Evolutionary conservation across 108 stramenopile genomes (phyloP).

Genomic region (Skeletonema grethae): DNA sequence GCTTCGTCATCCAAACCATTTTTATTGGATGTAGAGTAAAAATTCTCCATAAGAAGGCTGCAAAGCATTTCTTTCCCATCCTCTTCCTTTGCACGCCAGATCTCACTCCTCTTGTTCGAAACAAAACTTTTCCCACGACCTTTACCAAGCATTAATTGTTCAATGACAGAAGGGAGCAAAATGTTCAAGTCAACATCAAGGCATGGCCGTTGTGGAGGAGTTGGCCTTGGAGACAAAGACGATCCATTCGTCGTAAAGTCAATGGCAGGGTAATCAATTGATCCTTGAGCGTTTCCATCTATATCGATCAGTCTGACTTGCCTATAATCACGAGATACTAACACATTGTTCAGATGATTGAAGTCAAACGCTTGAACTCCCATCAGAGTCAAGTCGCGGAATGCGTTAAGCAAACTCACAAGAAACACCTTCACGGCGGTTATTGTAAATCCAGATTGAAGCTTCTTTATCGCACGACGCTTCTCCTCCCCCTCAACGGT

Average conservation of each 20-base stretch:
- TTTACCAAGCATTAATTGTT: slow-evolving; percentile 74
- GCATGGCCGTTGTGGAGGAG: slow-evolving; percentile 58
- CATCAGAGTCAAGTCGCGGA: slow-evolving; percentile 55
- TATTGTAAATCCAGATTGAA: slow-evolving; percentile 60
- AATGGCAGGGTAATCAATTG: slow-evolving; percentile 42
- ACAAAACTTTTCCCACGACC: slow-evolving; percentile 67
- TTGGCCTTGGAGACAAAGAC: slow-evolving; percentile 1
- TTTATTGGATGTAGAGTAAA: slow-evolving; percentile 34
- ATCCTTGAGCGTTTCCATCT: slow-evolving; percentile 57
- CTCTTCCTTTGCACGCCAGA: slow-evolving; percentile 20
- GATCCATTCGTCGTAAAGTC: slow-evolving; percentile 21
- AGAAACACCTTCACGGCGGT: slow-evolving; percentile 70
- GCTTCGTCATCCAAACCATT: slow-evolving; percentile 31
- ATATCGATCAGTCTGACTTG: slow-evolving; percentile 67
- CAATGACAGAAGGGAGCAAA: slow-evolving; percentile 63
- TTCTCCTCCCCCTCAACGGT: slow-evolving; percentile 16
- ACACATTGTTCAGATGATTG: slow-evolving; percentile 74
- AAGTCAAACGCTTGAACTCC: slow-evolving; percentile 80
- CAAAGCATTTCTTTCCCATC: slow-evolving; percentile 54
- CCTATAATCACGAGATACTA: slow-evolving; percentile 72
- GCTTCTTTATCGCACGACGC: slow-evolving; percentile 25
- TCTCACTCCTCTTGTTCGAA: slow-evolving; percentile 32
- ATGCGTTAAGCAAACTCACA: slow-evolving; percentile 70
- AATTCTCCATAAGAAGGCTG: slow-evolving; percentile 59
- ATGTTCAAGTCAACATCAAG: slow-evolving; percentile 69